A percentile compares a stretch with the other conserved stretches of the same genome.
These are phyloP conservation scores for Russula sp. DNA, from an alignment of 768 basidiomycete genomes.

Conservation along the genomic window DNA sequence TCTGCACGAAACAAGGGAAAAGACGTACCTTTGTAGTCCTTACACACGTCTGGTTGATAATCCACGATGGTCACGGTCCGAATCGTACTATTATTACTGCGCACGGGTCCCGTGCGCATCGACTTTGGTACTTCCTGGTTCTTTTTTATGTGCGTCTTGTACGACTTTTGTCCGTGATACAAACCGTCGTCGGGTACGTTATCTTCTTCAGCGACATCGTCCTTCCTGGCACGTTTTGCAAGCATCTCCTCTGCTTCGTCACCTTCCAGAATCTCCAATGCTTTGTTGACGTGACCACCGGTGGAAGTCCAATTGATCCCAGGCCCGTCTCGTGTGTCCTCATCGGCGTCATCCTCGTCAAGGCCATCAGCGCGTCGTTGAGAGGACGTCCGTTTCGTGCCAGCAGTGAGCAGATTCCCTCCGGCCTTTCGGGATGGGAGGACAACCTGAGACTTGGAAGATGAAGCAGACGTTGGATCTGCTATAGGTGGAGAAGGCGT, in stretches of 20 bases:
- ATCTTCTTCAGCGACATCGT: slow-evolving; percentile 57
- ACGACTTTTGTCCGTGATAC: slow-evolving; percentile 82
- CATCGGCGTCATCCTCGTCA: slow-evolving; percentile 55
- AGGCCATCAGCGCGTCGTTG: slow-evolving; percentile 50
- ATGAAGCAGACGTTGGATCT: slow-evolving; percentile 42
- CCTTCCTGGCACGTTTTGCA: slow-evolving; percentile 59
- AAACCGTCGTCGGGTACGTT: slow-evolving; percentile 74
- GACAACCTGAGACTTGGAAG: slow-evolving; percentile 68
- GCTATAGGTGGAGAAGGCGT: slow-evolving; percentile 66
- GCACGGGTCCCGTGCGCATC: slow-evolving; percentile 81
- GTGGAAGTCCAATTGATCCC: slow-evolving; percentile 77
- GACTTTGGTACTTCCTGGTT: slow-evolving; percentile 81
- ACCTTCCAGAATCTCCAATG: slow-evolving; percentile 73
- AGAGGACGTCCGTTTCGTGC: slow-evolving; percentile 59
- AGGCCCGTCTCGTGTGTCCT: slow-evolving; percentile 47
- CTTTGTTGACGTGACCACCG: slow-evolving; percentile 71
- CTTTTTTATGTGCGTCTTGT: slow-evolving; percentile 77
- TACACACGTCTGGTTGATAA: slow-evolving; percentile 99
- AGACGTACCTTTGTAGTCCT: slow-evolving; percentile 93
- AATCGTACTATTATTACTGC: slow-evolving; percentile 70
- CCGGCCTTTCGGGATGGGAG: slow-evolving; percentile 67
- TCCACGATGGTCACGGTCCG: slow-evolving; percentile 93
- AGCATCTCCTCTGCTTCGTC: slow-evolving; percentile 78
- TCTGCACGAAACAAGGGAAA: slow-evolving; percentile 1
- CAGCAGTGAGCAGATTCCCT: slow-evolving; percentile 74